A percentile compares a stretch with the other conserved stretches of the same genome.
These are phyloP conservation scores for Escovopsis sp. DNA, from an alignment of 2,329 filamentous ascomycete species.

Conservation along the genomic window DNA sequence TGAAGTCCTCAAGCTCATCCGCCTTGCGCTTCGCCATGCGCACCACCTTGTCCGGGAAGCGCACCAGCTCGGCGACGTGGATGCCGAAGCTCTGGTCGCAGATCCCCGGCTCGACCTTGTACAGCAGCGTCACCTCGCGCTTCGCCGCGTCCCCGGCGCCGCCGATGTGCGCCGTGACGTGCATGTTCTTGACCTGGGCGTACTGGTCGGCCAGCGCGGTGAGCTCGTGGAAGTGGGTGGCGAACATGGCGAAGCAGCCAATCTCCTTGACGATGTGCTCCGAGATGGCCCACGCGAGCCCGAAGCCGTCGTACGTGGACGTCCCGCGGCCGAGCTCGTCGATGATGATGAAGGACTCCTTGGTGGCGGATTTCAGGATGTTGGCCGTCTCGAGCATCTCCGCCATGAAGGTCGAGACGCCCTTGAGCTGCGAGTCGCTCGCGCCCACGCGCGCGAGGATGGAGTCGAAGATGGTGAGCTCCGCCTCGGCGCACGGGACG, in stretches of 20 bases:
- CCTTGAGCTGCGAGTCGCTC: constrained; percentile 91
- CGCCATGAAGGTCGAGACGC: constrained; percentile 97
- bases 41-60: constrained; percentile 93
- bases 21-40: constrained; percentile 99
- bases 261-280: constrained; percentile 96
- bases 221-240: constrained; percentile 96
- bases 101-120: constrained; percentile 90
- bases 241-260: constrained; percentile 85
- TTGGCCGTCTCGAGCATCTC: constrained; percentile 99
- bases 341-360: constrained; percentile 94
- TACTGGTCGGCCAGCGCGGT: constrained; percentile 81
- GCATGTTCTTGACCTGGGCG: constrained; percentile 78
- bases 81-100: constrained; percentile 98
- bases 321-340: constrained; percentile 94
- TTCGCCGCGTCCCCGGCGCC: constrained; percentile 32
- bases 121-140: constrained; percentile 84
- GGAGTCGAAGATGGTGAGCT: constrained; percentile 91
- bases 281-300: constrained; percentile 96
- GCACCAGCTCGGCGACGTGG: constrained; percentile 90
- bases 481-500: constrained; percentile 79
- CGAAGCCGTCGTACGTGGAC: constrained; percentile 96
- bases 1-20: constrained; percentile 94
- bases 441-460: constrained; percentile 93
- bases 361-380: constrained; percentile 91
- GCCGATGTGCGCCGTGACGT: constrained; percentile 88